Evolutionary conservation across 2,329 filamentous ascomycete genomes (phyloP), one percentile per base, ranked within the genome.

Genomic region (Beauveria bassiana): DNA sequence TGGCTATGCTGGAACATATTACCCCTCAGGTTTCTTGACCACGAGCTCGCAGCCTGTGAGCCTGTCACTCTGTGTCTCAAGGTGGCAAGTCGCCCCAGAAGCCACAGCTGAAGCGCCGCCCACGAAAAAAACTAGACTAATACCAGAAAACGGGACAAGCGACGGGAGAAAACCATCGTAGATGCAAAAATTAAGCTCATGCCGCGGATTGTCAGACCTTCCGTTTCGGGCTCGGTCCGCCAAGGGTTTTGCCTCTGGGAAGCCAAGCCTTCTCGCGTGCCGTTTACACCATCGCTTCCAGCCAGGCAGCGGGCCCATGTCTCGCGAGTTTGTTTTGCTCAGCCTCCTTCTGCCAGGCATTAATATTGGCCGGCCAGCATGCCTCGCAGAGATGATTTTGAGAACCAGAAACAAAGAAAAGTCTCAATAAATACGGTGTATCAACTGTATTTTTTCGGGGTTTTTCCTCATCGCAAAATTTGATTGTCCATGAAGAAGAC

Each of bases 131-230:
- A n/a, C n/a, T 34, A 20, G n/a, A 12, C 38, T 50, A 28, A 38
- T 16, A 16, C 1, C n/a, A 47, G 20, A 40, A 60, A 54, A 22
- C 24, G n/a, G 38, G 34, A 43, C 16, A 53, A 42, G 24, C 8
- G 24, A 28, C 24, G 28, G 43, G 12, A 38, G 43, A 14, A 8
- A n/a, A 45, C 22, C 49, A 60, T 60, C 42, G 42, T 26, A 47
- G 58, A 60, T 60, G 49, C 34, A 59, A 38, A 38, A 60, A 54
- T 60, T 60, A 54, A 54, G 40, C 42, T 53, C 40, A 20, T 45
- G 3, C 18, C 49, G 8, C 18, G 16, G 38, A 34, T 8, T 14
- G 26, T 16, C 42, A 52, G 58, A 60, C 58, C 58, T 54, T 47
- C 58, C 49, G 40, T 54, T 60, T 60, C 50, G 58, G 50, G 58